These are phyloP conservation scores for Erodium maritimum DNA, from an alignment of 345 rosid species.

Conservation along the genomic window DNA sequence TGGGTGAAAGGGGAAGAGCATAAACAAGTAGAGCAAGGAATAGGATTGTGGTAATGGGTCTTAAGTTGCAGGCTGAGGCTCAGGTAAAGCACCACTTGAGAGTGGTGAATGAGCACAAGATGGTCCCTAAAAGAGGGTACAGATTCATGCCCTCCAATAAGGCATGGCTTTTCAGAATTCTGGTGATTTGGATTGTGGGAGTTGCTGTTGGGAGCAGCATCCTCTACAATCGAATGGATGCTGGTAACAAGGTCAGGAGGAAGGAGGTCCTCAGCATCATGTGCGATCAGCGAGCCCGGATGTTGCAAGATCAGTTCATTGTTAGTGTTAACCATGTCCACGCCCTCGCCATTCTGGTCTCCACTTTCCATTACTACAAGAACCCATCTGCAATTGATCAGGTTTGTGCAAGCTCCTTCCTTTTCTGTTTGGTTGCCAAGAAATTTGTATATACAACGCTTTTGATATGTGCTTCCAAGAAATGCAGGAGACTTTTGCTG, in stretches of 20 bases:
- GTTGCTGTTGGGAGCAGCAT: conserved; percentile 29
- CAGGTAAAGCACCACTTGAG: conserved; percentile 35
- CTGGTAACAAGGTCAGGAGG: conserved; percentile 49
- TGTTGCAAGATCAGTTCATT: conserved; percentile 94
- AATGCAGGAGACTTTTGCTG: conserved; percentile 85
- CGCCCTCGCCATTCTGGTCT: conserved; percentile 92
- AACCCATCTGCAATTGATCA: conserved; percentile 96
- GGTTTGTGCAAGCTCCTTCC: conserved; percentile 31
- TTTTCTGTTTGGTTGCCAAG: too few species aligned
- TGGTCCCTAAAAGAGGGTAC: conserved; percentile 47
- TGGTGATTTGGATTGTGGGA: conserved; percentile 46
- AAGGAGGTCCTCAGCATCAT: conserved; percentile 64
- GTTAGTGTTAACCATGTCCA: conserved; percentile 99
- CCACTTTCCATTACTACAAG: conserved; percentile 87
- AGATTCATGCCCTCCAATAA: conserved; percentile 59
- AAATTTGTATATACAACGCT: too few species aligned
- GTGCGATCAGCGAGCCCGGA: conserved; percentile 96
- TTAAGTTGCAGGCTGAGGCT: conserved; percentile 24
- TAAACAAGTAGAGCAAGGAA: too few species aligned
- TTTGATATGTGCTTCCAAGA: conserved; percentile 1
- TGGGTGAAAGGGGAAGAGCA: conserved; percentile 7
- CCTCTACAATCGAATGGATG: conserved; percentile 55
- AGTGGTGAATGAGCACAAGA: conserved; percentile 55
- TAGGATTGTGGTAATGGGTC: conserved; percentile 40
- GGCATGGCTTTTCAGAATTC: conserved; percentile 50